Evolutionary conservation across 2,329 filamentous ascomycete genomes (phyloP).

Genomic region (Paraconiothyrium brasiliense): DNA sequence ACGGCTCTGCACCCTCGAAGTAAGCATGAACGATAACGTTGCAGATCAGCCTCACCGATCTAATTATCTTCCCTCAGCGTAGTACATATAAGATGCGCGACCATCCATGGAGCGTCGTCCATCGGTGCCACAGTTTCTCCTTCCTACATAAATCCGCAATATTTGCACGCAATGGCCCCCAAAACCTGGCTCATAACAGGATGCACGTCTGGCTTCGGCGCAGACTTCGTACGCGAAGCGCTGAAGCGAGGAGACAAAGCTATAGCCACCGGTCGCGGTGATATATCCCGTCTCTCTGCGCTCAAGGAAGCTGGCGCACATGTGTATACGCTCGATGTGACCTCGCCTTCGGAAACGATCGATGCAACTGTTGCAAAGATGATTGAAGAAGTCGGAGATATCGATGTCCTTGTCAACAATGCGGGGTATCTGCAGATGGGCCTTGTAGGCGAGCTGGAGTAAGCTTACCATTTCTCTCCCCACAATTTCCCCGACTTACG

Average conservation of each 20-base stretch:
- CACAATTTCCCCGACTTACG: background rate
- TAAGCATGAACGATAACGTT: no score
- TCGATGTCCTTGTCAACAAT: conserved; percentile 1
- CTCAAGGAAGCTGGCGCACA: background rate
- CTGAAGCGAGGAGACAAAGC: background rate
- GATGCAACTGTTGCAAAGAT: background rate
- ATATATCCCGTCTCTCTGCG: background rate
- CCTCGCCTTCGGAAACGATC: background rate
- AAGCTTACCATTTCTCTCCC: background rate
- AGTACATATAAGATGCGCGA: no score
- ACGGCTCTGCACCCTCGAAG: no score
- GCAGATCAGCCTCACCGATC: no score
- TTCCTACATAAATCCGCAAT: background rate
- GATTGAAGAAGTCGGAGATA: background rate
- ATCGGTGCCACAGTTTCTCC: background rate
- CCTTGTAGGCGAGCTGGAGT: background rate
- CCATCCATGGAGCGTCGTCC: no score
- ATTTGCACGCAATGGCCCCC: background rate
- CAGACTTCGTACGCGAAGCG: background rate
- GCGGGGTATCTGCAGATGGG: background rate
- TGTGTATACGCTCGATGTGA: background rate
- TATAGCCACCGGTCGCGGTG: background rate
- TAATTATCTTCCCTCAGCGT: no score
- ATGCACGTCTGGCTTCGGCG: background rate
- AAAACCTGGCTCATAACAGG: background rate